These are phyloP conservation scores for Circinella umbellata DNA, from an alignment of 371 early-diverging fungal genomes.

Conservation along the genomic window DNA sequence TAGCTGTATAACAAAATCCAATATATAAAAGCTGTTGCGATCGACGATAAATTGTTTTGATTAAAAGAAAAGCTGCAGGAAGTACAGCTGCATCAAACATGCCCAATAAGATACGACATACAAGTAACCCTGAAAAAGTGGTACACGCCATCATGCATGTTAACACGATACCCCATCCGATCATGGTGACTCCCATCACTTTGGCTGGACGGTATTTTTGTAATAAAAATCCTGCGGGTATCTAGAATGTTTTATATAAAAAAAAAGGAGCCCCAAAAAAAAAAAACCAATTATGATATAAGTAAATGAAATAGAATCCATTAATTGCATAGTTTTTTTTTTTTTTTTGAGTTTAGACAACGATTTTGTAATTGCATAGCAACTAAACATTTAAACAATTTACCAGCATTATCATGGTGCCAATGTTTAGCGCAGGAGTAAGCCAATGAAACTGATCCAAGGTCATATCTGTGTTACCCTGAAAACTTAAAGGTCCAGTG, in stretches of 20 bases:
- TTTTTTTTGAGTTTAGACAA: too few relatives aligned
- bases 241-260: constrained; percentile 15
- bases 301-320: too few relatives aligned
- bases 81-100: constrained; percentile 16
- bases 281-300: background rate
- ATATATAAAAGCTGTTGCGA: constrained; percentile 37
- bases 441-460: constrained; percentile 6
- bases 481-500: background rate
- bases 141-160: constrained; percentile 2
- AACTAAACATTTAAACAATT: too few relatives aligned
- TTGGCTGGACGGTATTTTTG: background rate
- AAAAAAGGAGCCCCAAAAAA: background rate
- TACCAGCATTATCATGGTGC: background rate
- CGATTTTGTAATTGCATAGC: too few relatives aligned
- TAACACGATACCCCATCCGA: background rate
- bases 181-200: background rate
- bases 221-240: constrained; percentile 33
- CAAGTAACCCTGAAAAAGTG: background rate
- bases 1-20: constrained; percentile 36
- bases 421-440: background rate
- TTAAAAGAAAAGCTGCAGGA: constrained; percentile 27
- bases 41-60: constrained; percentile 42
- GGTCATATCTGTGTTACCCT: background rate
- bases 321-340: background rate
- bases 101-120: constrained; percentile 6